Evolutionary conservation across 495 filamentous ascomycete species (phyloP).

Genomic region (Aspergillus diversus): DNA sequence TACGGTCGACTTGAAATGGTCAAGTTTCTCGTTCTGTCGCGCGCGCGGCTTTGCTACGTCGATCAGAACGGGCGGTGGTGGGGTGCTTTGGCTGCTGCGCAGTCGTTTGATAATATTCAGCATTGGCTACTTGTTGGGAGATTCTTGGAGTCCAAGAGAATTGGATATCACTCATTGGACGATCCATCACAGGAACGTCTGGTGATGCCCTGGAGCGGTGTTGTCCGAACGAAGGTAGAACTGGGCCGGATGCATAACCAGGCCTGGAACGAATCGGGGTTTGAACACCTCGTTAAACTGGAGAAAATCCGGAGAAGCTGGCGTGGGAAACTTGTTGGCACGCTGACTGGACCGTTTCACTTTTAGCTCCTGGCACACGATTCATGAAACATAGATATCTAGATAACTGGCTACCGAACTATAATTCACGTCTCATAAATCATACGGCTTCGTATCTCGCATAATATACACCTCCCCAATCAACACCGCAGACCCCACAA

Average conservation of each 20-base stretch:
- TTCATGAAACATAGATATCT: too few relatives aligned
- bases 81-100: neutral
- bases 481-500: conserved; percentile 12
- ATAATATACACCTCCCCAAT: conserved; percentile 25
- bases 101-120: neutral
- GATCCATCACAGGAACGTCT: neutral
- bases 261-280: too few relatives aligned
- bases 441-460: neutral
- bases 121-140: neutral
- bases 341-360: too few relatives aligned
- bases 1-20: neutral
- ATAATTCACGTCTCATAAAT: neutral
- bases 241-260: too few relatives aligned
- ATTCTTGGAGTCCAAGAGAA: neutral
- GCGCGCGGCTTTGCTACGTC: neutral
- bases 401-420: too few relatives aligned
- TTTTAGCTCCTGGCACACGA: too few relatives aligned
- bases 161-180: neutral
- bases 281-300: too few relatives aligned
- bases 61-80: neutral
- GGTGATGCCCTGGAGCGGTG: neutral
- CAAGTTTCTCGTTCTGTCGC: neutral
- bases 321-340: too few relatives aligned
- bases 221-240: too few relatives aligned
- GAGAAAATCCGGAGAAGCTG: too few relatives aligned